phyloP scores from a whole-genome alignment of 78 protist species.

The Dictyostelium firmibasis region DNA sequence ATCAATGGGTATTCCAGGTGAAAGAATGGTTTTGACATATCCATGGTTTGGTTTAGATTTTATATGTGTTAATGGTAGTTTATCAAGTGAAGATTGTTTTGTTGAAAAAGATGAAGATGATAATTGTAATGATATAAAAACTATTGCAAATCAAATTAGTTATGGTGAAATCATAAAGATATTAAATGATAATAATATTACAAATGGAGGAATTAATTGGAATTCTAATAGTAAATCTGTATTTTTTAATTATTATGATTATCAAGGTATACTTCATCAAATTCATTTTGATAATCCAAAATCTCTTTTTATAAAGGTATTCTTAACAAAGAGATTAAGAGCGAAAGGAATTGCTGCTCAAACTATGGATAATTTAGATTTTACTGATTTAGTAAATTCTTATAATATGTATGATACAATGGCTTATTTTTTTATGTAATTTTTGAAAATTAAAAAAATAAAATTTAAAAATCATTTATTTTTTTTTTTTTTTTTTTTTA shows the following conservation, averaged over 20 bases:
- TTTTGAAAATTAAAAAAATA: no score
- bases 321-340: not conserved
- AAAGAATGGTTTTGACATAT: not conserved
- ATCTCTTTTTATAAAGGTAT: not conserved
- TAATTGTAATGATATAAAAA: not conserved
- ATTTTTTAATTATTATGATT: not conserved
- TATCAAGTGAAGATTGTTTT: not conserved
- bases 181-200: not conserved
- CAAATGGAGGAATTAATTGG: not conserved
- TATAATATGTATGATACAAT: not conserved
- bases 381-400: not conserved
- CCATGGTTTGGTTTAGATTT: slow-evolving; percentile 4
- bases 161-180: not conserved
- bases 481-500: no score
- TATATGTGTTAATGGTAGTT: not conserved
- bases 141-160: not conserved
- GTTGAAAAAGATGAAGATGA: not conserved
- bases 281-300: not conserved
- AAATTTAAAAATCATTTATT: not conserved
- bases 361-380: not conserved
- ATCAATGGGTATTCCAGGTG: not conserved
- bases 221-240: not conserved
- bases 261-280: not conserved
- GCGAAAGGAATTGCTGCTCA: not conserved
- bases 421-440: not conserved